Evolutionary conservation across 768 basidiomycete species (phyloP).

Genomic region (Ephemerocybe angulata): DNA sequence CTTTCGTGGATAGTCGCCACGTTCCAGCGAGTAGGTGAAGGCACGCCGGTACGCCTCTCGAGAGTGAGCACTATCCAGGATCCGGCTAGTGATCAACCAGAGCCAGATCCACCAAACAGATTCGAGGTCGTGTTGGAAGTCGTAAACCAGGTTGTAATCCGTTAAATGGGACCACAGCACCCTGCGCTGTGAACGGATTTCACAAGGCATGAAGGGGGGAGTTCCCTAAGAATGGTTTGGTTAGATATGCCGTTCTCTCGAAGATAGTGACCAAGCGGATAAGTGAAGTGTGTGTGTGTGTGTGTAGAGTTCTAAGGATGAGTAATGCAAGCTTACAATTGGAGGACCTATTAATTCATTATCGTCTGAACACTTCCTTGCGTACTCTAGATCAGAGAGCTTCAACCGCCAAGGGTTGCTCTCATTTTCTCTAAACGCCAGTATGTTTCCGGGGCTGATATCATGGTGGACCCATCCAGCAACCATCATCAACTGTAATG

Average conservation of each 20-base stretch:
- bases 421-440: not conserved
- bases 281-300: no score
- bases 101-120: slow-evolving; percentile 13
- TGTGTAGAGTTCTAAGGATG: no score
- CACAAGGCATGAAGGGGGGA: slow-evolving; percentile 12
- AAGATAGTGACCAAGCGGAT: no score
- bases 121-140: slow-evolving; percentile 14
- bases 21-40: no score
- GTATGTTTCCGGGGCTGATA: not conserved
- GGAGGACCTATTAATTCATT: no score
- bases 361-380: not conserved
- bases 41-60: no score
- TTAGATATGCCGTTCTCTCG: no score
- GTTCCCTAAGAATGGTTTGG: slow-evolving; percentile 8
- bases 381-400: not conserved
- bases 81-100: not conserved
- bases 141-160: not conserved
- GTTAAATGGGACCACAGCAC: not conserved
- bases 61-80: no score
- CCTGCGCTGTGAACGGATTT: slow-evolving; percentile 3
- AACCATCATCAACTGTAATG: not conserved
- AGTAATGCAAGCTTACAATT: no score
- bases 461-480: not conserved
- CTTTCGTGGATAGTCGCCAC: no score
- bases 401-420: not conserved